Conservation (phyloP, 1,284 basidiomycete species). For the Bondarzewia mesenterica region DNA sequence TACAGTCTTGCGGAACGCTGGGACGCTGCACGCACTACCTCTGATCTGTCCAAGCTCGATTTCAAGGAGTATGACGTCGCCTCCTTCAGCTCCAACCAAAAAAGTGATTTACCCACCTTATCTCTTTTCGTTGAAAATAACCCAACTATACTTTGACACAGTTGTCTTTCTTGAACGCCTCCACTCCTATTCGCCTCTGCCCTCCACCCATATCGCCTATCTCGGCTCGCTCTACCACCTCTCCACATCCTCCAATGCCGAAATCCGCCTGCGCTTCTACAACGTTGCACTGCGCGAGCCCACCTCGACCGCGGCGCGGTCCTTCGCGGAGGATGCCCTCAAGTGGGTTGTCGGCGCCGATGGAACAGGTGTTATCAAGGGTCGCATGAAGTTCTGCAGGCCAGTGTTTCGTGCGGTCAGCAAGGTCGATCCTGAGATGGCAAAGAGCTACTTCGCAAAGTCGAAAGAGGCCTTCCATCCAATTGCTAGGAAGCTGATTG, state of each 20-base stretch:
- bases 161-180: conserved; percentile 73
- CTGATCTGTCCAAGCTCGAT: conserved; percentile 35
- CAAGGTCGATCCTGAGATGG: conserved; percentile 54
- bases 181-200: conserved; percentile 46
- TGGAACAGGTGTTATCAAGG: conserved; percentile 52
- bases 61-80: conserved; percentile 52
- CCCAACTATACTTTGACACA: conserved; percentile 18
- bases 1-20: conserved; percentile 72
- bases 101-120: conserved; percentile 31
- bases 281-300: conserved; percentile 49
- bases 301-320: conserved; percentile 36
- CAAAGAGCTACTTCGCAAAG: conserved; percentile 47
- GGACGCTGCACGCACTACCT: conserved; percentile 54
- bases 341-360: conserved; percentile 66
- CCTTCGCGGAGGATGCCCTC: conserved; percentile 42
- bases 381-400: conserved; percentile 80
- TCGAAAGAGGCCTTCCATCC: conserved; percentile 64
- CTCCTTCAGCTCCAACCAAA: conserved; percentile 61
- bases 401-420: conserved; percentile 50
- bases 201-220: conserved; percentile 42
- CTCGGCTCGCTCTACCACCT: conserved; percentile 52
- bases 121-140: neutral
- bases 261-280: conserved; percentile 70
- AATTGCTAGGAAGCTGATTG: conserved; percentile 65
- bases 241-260: conserved; percentile 51